These are phyloP conservation scores for Chytriomyces sp. DNA, from an alignment of 192 early-diverging fungal species.

Conservation along the genomic window DNA sequence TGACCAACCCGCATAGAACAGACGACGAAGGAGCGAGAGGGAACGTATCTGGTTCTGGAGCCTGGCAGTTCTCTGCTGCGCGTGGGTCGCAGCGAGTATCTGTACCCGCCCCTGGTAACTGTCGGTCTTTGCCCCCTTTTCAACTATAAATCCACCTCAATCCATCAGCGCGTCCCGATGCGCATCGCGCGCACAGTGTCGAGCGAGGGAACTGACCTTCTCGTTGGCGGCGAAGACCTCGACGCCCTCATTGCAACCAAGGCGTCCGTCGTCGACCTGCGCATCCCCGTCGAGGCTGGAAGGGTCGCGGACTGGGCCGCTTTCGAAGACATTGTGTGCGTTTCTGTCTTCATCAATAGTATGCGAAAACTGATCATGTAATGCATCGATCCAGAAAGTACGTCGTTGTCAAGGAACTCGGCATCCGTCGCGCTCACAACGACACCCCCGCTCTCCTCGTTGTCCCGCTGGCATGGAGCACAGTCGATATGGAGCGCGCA, in stretches of 20 bases:
- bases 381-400: conserved; percentile 57
- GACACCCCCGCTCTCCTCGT: conserved; percentile 75
- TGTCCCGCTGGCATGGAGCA: conserved; percentile 82
- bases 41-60: conserved; percentile 85
- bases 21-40: conserved; percentile 61
- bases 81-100: conserved; percentile 79
- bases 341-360: neutral
- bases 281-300: conserved; percentile 59
- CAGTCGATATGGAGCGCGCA: conserved; percentile 74
- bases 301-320: conserved; percentile 67
- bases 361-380: neutral
- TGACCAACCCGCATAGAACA: no score
- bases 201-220: neutral
- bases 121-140: conserved; percentile 21
- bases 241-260: neutral
- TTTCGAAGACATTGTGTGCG: conserved; percentile 32
- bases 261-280: neutral
- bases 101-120: conserved; percentile 69
- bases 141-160: neutral
- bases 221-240: neutral
- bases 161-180: neutral
- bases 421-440: conserved; percentile 75
- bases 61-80: conserved; percentile 78
- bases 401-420: conserved; percentile 75
- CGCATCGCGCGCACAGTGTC: neutral